Percentiles rank a stretch among this genome's conserved stretches.
Conservation (phyloP, 768 basidiomycete species). For the Leccinum aurantiacum region DNA sequence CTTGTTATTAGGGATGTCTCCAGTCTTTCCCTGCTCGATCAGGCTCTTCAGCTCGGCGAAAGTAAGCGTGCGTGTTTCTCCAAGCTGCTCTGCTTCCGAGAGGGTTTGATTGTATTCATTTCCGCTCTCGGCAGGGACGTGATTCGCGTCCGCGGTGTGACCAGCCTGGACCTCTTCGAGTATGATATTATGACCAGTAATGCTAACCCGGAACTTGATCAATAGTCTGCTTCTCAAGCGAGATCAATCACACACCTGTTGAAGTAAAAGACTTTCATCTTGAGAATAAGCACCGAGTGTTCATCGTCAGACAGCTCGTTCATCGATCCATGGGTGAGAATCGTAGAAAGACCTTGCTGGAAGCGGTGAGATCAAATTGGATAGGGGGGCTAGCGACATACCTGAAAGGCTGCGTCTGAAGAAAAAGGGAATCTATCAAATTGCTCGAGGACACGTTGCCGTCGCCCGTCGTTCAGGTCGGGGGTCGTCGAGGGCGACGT, state of each 20-base stretch:
- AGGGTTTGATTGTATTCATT: conserved; percentile 14
- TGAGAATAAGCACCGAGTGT: conserved; percentile 48
- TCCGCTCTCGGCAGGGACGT: conserved; percentile 20
- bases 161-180: conserved; percentile 28
- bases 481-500: conserved; percentile 10
- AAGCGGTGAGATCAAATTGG: not conserved
- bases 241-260: conserved; percentile 45
- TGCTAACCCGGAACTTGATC: conserved; percentile 25
- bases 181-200: conserved; percentile 28
- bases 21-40: conserved; percentile 68
- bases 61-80: conserved; percentile 45
- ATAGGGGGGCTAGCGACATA: conserved; percentile 25
- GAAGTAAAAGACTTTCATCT: conserved; percentile 70
- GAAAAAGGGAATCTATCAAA: conserved; percentile 53
- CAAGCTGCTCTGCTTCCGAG: conserved; percentile 7
- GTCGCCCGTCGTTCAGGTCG: conserved; percentile 17
- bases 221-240: conserved; percentile 34
- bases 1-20: conserved; percentile 79
- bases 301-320: conserved; percentile 38
- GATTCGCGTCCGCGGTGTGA: conserved; percentile 12
- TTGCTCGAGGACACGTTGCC: conserved; percentile 23
- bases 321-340: conserved; percentile 45
- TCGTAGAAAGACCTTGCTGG: conserved; percentile 67
- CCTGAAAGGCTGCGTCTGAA: conserved; percentile 60
- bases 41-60: conserved; percentile 69